These are phyloP conservation scores for Scedosporium dehoogii DNA, from an alignment of 2,329 filamentous ascomycete species.

Conservation along the genomic window DNA sequence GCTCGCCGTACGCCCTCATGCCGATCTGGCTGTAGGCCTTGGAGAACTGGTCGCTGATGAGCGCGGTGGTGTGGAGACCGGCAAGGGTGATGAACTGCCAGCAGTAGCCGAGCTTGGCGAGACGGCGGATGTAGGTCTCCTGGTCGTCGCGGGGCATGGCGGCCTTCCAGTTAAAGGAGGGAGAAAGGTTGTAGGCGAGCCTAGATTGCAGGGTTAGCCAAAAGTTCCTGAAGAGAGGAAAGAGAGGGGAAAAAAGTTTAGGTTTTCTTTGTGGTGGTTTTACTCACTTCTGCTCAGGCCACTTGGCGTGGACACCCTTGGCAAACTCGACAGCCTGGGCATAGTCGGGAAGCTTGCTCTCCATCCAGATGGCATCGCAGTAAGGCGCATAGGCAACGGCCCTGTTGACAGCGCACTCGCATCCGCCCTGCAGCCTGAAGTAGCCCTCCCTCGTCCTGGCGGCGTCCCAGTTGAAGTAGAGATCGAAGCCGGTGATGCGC, in stretches of 20 bases:
- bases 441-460: constrained; percentile 88
- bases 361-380: constrained; percentile 98
- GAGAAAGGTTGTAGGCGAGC: constrained; percentile 95
- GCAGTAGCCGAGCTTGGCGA: constrained; percentile 84
- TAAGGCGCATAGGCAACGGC: constrained; percentile 89
- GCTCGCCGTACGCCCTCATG: constrained; percentile 94
- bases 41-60: constrained; percentile 84
- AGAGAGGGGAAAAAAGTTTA: constrained; percentile 1
- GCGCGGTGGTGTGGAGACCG: constrained; percentile 87
- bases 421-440: constrained; percentile 87
- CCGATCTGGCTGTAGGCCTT: constrained; percentile 70
- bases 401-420: constrained; percentile 81
- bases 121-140: constrained; percentile 91
- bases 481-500: constrained; percentile 64
- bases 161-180: constrained; percentile 99
- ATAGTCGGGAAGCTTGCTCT: constrained; percentile 91
- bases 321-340: constrained; percentile 89
- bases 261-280: not conserved
- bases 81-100: constrained; percentile 99
- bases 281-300: constrained; percentile 88
- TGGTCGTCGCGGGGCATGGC: constrained; percentile 88
- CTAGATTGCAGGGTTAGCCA: constrained; percentile 30
- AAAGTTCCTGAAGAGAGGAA: not conserved
- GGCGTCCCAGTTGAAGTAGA: constrained; percentile 94
- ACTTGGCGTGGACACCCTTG: constrained; percentile 83